A percentile compares a stretch with the other conserved stretches of the same genome.
Conservation (phyloP, 2,329 filamentous ascomycete genomes). For the Alternaria ethzedia region DNA sequence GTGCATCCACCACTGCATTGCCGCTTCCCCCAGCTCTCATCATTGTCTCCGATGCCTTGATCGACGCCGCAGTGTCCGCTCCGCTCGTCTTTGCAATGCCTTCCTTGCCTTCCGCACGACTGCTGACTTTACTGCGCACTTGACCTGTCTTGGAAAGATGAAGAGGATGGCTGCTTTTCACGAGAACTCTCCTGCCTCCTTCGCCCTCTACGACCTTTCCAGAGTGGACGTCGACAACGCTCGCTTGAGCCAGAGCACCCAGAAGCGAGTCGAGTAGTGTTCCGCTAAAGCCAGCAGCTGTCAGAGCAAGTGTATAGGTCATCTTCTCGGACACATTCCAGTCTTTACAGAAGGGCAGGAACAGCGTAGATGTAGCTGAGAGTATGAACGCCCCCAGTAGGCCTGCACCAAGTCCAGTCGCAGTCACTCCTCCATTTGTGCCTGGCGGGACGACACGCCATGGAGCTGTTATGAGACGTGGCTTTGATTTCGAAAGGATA, state of each 20-base stretch:
- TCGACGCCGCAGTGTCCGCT: constrained; percentile 19
- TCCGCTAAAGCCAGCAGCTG: constrained; percentile 76
- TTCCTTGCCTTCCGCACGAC: constrained; percentile 50
- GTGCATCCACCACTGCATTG: constrained; percentile 36
- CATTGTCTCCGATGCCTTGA: constrained; percentile 41
- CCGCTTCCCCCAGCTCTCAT: constrained; percentile 36
- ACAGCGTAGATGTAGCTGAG: constrained; percentile 69
- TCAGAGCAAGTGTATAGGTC: constrained; percentile 61
- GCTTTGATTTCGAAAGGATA: constrained; percentile 77
- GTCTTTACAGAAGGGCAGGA: constrained; percentile 71
- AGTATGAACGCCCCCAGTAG: constrained; percentile 73
- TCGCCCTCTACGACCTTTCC: constrained; percentile 90
- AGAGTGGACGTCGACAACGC: constrained; percentile 80
- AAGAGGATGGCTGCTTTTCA: constrained; percentile 41
- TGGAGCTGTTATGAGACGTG: constrained; percentile 84
- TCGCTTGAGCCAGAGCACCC: constrained; percentile 83
- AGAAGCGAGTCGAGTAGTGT: constrained; percentile 87
- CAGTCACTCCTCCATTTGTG: constrained; percentile 91
- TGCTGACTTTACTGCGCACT: constrained; percentile 49
- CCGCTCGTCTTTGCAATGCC: constrained; percentile 43
- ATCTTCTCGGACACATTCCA: constrained; percentile 31
- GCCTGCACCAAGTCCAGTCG: constrained; percentile 75
- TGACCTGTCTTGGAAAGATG: constrained; percentile 40
- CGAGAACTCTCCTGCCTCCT: constrained; percentile 67
- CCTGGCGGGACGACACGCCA: constrained; percentile 83